Percentiles rank a stretch among this genome's conserved stretches.
Conservation (phyloP, 495 filamentous ascomycete genomes). For the Aspergillus wentii region DNA sequence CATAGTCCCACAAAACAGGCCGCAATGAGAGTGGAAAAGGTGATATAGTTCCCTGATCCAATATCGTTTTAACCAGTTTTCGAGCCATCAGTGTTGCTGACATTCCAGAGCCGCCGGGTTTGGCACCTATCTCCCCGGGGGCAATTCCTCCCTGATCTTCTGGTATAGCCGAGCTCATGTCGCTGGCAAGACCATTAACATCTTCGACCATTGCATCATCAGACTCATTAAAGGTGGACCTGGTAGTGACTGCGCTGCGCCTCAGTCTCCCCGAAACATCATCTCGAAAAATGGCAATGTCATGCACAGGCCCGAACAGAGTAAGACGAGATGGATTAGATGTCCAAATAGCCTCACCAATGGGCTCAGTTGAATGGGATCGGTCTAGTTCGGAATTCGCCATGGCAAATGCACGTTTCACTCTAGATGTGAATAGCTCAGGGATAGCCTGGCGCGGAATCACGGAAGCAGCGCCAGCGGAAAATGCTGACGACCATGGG, state of each 20-base stretch:
- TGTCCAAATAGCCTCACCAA: constrained; percentile 77
- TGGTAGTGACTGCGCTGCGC: constrained; percentile 62
- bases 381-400: constrained; percentile 62
- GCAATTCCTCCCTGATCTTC: constrained; percentile 6
- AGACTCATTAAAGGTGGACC: constrained; percentile 15
- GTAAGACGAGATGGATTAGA: constrained; percentile 77
- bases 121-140: constrained; percentile 11
- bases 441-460: constrained; percentile 73
- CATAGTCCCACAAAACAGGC: constrained; percentile 87
- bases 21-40: constrained; percentile 75
- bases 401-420: constrained; percentile 71
- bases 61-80: constrained; percentile 81
- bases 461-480: constrained; percentile 69
- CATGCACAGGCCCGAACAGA: constrained; percentile 79
- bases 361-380: constrained; percentile 34
- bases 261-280: constrained; percentile 74
- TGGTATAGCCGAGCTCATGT: constrained; percentile 8
- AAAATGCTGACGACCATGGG: constrained; percentile 85
- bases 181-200: constrained; percentile 7
- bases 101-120: constrained; percentile 27
- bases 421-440: constrained; percentile 78
- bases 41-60: constrained; percentile 86
- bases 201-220: constrained; percentile 17
- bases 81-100: constrained; percentile 59
- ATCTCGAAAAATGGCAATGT: constrained; percentile 81